A percentile compares a stretch with the other conserved stretches of the same genome.
phyloP scores from a whole-genome alignment of 768 basidiomycete genomes.

The Hortiboletus campestris region DNA sequence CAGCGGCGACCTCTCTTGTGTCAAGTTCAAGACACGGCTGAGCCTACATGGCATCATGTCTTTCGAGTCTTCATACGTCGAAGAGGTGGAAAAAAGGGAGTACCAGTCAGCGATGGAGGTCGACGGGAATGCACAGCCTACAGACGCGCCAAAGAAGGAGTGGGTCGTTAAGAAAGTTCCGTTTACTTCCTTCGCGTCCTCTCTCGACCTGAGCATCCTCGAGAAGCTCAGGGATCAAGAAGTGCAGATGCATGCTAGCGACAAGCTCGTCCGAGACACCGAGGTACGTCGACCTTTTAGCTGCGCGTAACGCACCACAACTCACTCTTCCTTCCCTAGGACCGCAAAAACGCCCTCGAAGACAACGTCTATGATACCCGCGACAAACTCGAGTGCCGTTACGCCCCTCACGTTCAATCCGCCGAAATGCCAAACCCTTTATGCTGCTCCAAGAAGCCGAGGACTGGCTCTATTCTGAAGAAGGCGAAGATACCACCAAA shows the following conservation, averaged over 20 bases:
- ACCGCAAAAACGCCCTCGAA: slow-evolving; percentile 97
- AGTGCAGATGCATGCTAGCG: slow-evolving; percentile 81
- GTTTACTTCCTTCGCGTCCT: slow-evolving; percentile 62
- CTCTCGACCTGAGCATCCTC: slow-evolving; percentile 61
- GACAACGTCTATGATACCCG: slow-evolving; percentile 98
- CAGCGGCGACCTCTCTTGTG: slow-evolving; percentile 73
- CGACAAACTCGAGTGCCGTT: slow-evolving; percentile 87
- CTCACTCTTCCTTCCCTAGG: slow-evolving; percentile 41
- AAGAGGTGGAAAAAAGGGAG: slow-evolving; percentile 85
- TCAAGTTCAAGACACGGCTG: slow-evolving; percentile 89
- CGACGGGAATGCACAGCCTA: slow-evolving; percentile 43
- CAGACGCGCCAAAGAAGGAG: slow-evolving; percentile 71
- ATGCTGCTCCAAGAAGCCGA: slow-evolving; percentile 73
- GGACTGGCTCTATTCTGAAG: slow-evolving; percentile 97
- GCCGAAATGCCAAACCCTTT: slow-evolving; percentile 78
- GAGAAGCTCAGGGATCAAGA: slow-evolving; percentile 78
- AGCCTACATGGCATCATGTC: slow-evolving; percentile 85
- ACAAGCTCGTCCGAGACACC: slow-evolving; percentile 97
- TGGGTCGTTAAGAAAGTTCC: slow-evolving; percentile 78
- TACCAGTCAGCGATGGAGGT: slow-evolving; percentile 70
- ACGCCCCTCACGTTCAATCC: slow-evolving; percentile 68
- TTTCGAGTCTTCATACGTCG: slow-evolving; percentile 84
- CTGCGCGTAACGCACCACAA: slow-evolving; percentile 2
- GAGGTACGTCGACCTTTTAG: slow-evolving; percentile 56
- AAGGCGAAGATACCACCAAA: slow-evolving; percentile 93